Evolutionary conservation across 2,329 filamentous ascomycete species (phyloP), one percentile per base, ranked within the genome.

Genomic region (Hawksworthiomyces lignivorus): DNA sequence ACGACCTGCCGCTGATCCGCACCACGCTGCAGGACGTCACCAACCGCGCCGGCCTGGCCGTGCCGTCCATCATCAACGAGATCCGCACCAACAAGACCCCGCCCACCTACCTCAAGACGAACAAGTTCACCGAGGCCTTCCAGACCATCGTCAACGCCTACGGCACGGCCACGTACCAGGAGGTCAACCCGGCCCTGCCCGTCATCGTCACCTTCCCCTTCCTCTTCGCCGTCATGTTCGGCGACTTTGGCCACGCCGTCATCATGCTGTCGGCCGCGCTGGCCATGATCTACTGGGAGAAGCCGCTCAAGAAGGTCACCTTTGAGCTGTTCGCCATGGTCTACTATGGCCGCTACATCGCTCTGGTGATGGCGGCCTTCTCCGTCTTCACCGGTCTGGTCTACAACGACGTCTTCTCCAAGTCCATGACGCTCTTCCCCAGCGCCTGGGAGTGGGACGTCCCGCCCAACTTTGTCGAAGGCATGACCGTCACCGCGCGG

Each of bases 61-160:
- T 97, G 21, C 90, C 94, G 7, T 97, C 90, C 39, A 97, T 98
- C 56, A 90, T 98, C 70, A 97, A 97, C 62, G 88, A 95, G 68
- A 92, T 98, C 59, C 82, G 81, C 55, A 97, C 90, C 32, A 95
- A 89, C 68, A 97, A 96, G 73, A 97, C 87, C 6, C 92, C 94
- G 20, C 92, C 92, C 1, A 98, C 92, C 1, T 97, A 94, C 62
- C 80, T 96, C 63, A 94, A 94, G 70, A 96, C 89, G 24, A 98
- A 98, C 73, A 95, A 90, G 64, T 97, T 97, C 60, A 98, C 94
- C 4, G 83, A 96, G 56, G 92, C 84, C 19, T 98, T 98, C 71
- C 92, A 98, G 65, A 97, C 90, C 45, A 98, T 98, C 61, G 94
- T 98, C 62, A 90, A 98, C 56, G 92, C 94, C 21, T 98, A 98